A percentile compares a stretch with the other conserved stretches of the same genome.
These are phyloP conservation scores for Ceratocystis colombiana DNA, from an alignment of 2,329 filamentous ascomycete species.

Conservation along the genomic window DNA sequence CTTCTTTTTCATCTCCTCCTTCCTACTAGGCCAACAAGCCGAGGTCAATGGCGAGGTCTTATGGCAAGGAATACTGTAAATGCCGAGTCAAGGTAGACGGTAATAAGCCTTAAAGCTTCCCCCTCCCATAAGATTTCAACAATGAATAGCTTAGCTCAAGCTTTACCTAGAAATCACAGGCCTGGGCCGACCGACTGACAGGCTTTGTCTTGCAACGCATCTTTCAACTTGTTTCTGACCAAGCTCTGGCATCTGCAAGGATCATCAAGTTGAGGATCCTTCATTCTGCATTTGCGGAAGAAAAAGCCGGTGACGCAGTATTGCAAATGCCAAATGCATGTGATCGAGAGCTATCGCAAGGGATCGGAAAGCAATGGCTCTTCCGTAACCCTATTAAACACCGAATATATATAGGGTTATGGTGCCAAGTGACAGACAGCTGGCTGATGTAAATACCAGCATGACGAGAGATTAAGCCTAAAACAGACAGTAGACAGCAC, in stretches of 20 bases:
- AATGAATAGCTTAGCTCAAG: background rate
- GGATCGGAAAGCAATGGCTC: background rate
- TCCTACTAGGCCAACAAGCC: constrained; percentile 1
- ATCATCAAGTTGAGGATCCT: background rate
- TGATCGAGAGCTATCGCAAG: background rate
- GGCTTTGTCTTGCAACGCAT: background rate
- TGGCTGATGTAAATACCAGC: background rate
- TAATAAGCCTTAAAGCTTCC: background rate
- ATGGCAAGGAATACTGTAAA: background rate
- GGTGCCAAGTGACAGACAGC: background rate
- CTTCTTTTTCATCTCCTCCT: background rate
- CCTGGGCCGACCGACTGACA: background rate
- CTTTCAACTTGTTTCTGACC: background rate
- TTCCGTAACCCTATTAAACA: background rate
- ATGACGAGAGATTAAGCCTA: background rate
- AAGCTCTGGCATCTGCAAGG: constrained; percentile 6
- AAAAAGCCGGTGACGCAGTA: background rate
- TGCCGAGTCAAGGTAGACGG: background rate
- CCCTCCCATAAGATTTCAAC: background rate
- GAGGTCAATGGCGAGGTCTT: constrained; percentile 14
- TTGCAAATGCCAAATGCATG: background rate
- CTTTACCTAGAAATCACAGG: background rate
- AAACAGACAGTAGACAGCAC: background rate
- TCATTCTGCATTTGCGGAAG: background rate
- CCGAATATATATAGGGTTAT: background rate